A percentile compares a stretch with the other conserved stretches of the same genome.
phyloP scores from a whole-genome alignment of 2,329 filamentous ascomycete species.

The Diplocarpon mali region DNA sequence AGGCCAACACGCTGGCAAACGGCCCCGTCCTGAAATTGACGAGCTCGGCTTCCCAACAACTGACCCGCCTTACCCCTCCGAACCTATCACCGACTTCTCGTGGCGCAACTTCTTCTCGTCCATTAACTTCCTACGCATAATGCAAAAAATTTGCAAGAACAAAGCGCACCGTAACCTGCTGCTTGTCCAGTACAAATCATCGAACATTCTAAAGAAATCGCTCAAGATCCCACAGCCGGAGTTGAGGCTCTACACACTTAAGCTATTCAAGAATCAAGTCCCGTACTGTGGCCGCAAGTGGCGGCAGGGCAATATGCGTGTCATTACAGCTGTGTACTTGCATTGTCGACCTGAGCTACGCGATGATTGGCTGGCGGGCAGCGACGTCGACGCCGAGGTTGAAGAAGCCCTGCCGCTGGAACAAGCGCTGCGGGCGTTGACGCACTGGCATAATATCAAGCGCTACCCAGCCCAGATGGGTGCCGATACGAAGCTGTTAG shows the following conservation, averaged over 20 bases:
- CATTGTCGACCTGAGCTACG: constrained; percentile 86
- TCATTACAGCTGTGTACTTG: constrained; percentile 93
- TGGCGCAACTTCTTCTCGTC: constrained; percentile 91
- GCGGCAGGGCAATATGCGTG: constrained; percentile 96
- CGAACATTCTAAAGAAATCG: constrained; percentile 80
- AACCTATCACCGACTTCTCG: constrained; percentile 81
- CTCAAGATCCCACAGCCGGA: constrained; percentile 83
- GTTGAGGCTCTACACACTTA: constrained; percentile 86
- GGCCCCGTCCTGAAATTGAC: constrained; percentile 52
- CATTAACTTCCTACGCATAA: constrained; percentile 89
- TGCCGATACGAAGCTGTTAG: constrained; percentile 40
- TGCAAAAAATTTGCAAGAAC: constrained; percentile 94
- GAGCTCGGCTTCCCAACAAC: constrained; percentile 75
- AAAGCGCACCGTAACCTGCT: constrained; percentile 92
- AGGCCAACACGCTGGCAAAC: constrained; percentile 19
- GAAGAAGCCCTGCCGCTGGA: constrained; percentile 88
- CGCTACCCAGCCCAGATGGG: constrained; percentile 70
- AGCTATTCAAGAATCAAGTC: constrained; percentile 97
- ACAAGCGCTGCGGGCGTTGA: constrained; percentile 77
- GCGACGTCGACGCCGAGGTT: constrained; percentile 85
- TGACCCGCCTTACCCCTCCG: constrained; percentile 45
- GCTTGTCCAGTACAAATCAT: constrained; percentile 91
- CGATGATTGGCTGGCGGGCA: constrained; percentile 89
- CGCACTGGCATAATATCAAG: constrained; percentile 88
- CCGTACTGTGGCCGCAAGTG: constrained; percentile 97